phyloP scores from a whole-genome alignment of 2,329 filamentous ascomycete species.

The Phyllosticta citrichinensis region DNA sequence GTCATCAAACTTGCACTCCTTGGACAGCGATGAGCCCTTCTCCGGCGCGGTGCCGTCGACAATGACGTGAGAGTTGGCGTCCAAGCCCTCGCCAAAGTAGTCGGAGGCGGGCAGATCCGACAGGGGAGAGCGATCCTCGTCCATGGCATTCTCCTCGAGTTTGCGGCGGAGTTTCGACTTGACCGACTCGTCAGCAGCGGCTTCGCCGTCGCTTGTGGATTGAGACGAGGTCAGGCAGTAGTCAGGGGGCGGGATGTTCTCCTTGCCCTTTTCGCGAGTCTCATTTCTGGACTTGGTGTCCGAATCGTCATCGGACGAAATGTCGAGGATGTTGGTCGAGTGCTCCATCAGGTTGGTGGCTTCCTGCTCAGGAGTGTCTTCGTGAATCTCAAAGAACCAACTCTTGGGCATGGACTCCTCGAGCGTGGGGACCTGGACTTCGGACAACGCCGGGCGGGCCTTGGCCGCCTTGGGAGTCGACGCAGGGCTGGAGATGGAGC shows the following conservation, averaged over 20 bases:
- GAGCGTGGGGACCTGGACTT: slow-evolving; percentile 30
- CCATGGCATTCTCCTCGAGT: slow-evolving; percentile 28
- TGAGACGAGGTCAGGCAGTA: slow-evolving; percentile 15
- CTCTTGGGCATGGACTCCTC: slow-evolving; percentile 48
- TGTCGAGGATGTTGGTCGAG: slow-evolving; percentile 75
- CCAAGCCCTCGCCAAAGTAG: slow-evolving; percentile 30
- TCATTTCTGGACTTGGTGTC: slow-evolving; percentile 44
- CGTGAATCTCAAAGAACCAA: slow-evolving; percentile 93
- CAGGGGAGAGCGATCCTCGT: slow-evolving; percentile 30
- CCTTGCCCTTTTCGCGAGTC: slow-evolving; percentile 64
- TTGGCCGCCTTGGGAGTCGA: slow-evolving; percentile 20
- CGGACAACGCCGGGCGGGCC: slow-evolving; percentile 21
- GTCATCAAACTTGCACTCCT: slow-evolving; percentile 21
- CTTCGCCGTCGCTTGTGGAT: slow-evolving; percentile 13
- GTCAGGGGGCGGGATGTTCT: slow-evolving; percentile 72
- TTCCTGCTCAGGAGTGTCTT: slow-evolving; percentile 82
- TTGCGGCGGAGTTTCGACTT: slow-evolving; percentile 21
- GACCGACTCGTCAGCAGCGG: slow-evolving; percentile 12
- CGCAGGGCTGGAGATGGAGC: slow-evolving; percentile 56
- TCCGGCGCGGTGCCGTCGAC: slow-evolving; percentile 25
- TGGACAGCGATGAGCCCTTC: slow-evolving; percentile 25
- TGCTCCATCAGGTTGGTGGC: slow-evolving; percentile 91
- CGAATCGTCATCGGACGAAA: slow-evolving; percentile 76
- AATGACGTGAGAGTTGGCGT: slow-evolving; percentile 25
- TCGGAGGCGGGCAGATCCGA: slow-evolving; percentile 26